phyloP scores from a whole-genome alignment of 106 monocot species.

The Dactylorhiza incarnata region DNA sequence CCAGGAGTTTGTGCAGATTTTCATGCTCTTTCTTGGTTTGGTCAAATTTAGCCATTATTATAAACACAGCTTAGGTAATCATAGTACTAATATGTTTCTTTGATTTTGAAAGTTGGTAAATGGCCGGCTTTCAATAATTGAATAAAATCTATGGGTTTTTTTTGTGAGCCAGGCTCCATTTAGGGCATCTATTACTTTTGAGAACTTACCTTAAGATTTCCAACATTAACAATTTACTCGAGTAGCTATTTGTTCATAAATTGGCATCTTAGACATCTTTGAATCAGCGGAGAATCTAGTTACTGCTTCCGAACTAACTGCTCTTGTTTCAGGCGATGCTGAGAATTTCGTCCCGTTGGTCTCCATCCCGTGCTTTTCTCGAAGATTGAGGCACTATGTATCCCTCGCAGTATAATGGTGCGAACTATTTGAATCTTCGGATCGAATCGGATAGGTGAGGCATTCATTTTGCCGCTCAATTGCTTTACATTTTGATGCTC shows the following conservation, averaged over 20 bases:
- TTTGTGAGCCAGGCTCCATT: too few relatives aligned
- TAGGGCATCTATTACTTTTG: too few relatives aligned
- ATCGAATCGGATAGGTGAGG: not conserved
- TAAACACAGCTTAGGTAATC: too few relatives aligned
- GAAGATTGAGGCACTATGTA: not conserved
- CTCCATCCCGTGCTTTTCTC: not conserved
- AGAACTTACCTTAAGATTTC: not conserved
- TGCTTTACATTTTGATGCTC: not conserved
- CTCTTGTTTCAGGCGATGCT: not conserved
- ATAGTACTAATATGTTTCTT: too few relatives aligned
- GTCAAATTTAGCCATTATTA: too few relatives aligned
- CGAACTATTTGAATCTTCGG: not conserved
- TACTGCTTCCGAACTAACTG: not conserved
- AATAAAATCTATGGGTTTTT: too few relatives aligned
- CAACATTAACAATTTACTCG: not conserved
- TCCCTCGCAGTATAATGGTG: not conserved
- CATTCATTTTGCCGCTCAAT: not conserved
- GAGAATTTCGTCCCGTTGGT: not conserved
- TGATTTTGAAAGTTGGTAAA: too few relatives aligned
- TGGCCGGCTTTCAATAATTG: too few relatives aligned
- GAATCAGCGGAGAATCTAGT: not conserved
- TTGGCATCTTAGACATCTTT: too few relatives aligned
- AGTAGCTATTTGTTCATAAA: not conserved
- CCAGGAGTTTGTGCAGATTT: too few relatives aligned
- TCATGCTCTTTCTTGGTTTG: too few relatives aligned